Evolutionary conservation across 1,284 basidiomycete genomes (phyloP), one percentile per base, ranked within the genome.

Genomic region (Cutaneotrichosporon sp.): DNA sequence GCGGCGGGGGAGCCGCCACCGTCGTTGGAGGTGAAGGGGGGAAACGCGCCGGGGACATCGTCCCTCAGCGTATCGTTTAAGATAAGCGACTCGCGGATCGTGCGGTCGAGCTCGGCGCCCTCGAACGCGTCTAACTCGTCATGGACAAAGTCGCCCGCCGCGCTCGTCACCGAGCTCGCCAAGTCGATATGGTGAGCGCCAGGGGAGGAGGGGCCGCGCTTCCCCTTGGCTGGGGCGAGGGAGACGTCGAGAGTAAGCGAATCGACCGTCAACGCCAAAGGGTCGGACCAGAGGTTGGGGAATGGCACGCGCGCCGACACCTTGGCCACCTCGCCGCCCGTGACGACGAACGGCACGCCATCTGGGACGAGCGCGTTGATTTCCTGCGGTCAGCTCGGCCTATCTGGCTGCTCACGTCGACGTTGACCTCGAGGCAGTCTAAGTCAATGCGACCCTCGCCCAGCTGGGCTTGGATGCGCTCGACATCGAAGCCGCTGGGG

Each of bases 381-480:
- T 24, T 90, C 88, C 93, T 97, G 5, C 8, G 16, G 31, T 54
- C 20, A 54, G 63, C 56, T 50, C 24, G 51, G 31, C 18, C 36
- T 55, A 20, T 10, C 33, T 4, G 22, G 4, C 25, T 3, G 18
- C 29, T 77, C 71, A 90, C 93, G 72, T 87, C 82, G 51, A 84
- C 83, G 74, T 94, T 87, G 46, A 97, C 80, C 75, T 92, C 87
- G 50, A 97, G 81, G 68, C 92, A 87, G 65, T 88, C 88, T 31
- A 97, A 84, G 78, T 94, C 90, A 16, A 97, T 86, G 72, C 86
- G 88, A 16, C 95, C 95, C 50, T 88, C 89, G 9, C 90, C 89
- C 69, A 97, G 89, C 77, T 95, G 92, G 25, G 92, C 91, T 71
- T 97, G 92, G 72, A 97, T 89, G 77, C 93, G 87, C 60, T 89